These are phyloP conservation scores for Pichia ethanolica DNA, from an alignment of 805 yeast species.

Conservation along the genomic window DNA sequence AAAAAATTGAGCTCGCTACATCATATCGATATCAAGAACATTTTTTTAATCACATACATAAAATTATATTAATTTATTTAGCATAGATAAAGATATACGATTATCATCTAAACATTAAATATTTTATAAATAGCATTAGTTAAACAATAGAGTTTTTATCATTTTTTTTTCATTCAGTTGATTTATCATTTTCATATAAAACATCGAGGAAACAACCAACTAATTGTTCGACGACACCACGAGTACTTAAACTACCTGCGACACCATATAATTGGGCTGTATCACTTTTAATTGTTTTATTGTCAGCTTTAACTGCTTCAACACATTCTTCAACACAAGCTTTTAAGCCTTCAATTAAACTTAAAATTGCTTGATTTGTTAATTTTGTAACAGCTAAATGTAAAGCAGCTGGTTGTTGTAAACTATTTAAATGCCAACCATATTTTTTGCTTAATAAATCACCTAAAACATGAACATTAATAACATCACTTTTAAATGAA, in stretches of 20 bases:
- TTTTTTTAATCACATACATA: too few relatives aligned
- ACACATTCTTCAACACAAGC: constrained; percentile 35
- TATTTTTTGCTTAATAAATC: constrained; percentile 49
- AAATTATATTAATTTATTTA: too few relatives aligned
- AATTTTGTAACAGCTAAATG: constrained; percentile 84
- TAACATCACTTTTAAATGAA: constrained; percentile 54
- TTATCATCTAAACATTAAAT: too few relatives aligned
- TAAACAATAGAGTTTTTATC: too few relatives aligned
- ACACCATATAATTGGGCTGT: constrained; percentile 93
- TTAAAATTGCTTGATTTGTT: constrained; percentile 54
- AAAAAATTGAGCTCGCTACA: too few relatives aligned
- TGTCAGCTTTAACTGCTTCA: constrained; percentile 12
- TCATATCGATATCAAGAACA: too few relatives aligned
- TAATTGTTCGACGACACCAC: constrained; percentile 73
- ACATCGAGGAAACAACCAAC: constrained; percentile 79
- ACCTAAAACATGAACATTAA: constrained; percentile 73
- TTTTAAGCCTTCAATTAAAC: constrained; percentile 47
- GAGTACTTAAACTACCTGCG: constrained; percentile 82
- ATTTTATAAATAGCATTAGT: too few relatives aligned
- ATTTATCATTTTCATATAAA: constrained; percentile 47
- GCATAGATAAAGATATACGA: too few relatives aligned
- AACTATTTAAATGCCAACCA: constrained; percentile 86
- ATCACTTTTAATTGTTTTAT: constrained; percentile 32
- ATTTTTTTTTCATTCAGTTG: not conserved
- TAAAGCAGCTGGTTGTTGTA: constrained; percentile 86